These are phyloP conservation scores for Populus hybrid DNA, from an alignment of 441 rosid species.

Conservation along the genomic window DNA sequence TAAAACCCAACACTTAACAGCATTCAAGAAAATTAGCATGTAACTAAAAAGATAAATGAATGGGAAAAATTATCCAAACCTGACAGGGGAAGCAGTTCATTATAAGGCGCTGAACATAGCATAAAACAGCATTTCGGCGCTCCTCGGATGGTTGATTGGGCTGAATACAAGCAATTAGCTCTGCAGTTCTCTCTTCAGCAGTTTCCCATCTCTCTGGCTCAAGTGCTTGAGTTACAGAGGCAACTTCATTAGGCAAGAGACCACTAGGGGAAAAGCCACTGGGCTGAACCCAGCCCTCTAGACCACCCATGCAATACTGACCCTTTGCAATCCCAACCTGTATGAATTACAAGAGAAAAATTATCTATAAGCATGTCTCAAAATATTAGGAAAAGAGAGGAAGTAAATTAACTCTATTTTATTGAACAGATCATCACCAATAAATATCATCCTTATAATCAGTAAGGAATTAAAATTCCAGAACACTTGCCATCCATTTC, in stretches of 20 bases:
- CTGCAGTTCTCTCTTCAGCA: constrained; percentile 82
- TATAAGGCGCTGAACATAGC: constrained; percentile 78
- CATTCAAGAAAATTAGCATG: background rate
- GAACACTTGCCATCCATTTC: background rate
- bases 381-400: background rate
- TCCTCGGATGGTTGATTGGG: constrained; percentile 77
- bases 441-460: background rate
- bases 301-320: constrained; percentile 66
- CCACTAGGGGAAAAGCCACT: constrained; percentile 72
- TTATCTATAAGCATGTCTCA: background rate
- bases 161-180: constrained; percentile 82
- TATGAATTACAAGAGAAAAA: background rate
- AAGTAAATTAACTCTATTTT: background rate
- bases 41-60: background rate
- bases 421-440: background rate
- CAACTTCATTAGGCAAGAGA: constrained; percentile 67
- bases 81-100: constrained; percentile 71
- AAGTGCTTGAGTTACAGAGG: constrained; percentile 55
- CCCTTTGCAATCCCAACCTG: background rate
- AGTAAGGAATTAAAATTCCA: background rate
- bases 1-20: background rate
- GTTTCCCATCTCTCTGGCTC: constrained; percentile 69
- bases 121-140: constrained; percentile 85
- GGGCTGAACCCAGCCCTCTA: constrained; percentile 65
- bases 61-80: constrained; percentile 31